These are phyloP conservation scores for Santalum album DNA, from an alignment of 164 flowering plant species.

Conservation along the genomic window DNA sequence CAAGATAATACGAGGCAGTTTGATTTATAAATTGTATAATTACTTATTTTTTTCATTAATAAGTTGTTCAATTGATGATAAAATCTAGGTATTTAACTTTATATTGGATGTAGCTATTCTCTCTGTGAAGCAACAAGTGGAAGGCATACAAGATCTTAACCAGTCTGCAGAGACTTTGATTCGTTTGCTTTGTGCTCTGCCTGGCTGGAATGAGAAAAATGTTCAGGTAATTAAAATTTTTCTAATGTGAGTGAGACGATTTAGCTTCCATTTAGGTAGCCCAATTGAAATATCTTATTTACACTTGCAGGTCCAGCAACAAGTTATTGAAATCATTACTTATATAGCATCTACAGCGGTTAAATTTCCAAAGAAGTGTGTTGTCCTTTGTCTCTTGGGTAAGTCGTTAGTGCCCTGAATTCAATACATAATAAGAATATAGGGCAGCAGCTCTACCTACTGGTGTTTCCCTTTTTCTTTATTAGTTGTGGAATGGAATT, in stretches of 20 bases:
- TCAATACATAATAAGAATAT: background rate
- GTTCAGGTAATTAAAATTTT: conserved; percentile 62
- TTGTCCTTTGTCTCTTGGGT: conserved; percentile 88
- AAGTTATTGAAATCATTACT: conserved; percentile 72
- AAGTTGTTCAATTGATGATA: too few species aligned
- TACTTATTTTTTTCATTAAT: too few species aligned
- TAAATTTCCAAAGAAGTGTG: conserved; percentile 85
- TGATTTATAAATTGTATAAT: too few species aligned
- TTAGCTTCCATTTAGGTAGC: too few species aligned
- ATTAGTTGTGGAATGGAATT: background rate
- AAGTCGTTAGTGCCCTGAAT: conserved; percentile 8
- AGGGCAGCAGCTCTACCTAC: background rate
- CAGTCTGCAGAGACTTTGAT: conserved; percentile 70
- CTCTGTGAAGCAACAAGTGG: conserved; percentile 69
- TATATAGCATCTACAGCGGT: conserved; percentile 61
- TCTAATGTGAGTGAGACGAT: background rate
- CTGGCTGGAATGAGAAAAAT: conserved; percentile 99
- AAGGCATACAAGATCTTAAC: conserved; percentile 53
- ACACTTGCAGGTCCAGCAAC: conserved; percentile 88
- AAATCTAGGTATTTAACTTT: too few species aligned
- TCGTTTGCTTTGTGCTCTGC: conserved; percentile 76
- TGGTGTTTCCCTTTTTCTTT: too few species aligned
- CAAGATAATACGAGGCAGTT: too few species aligned
- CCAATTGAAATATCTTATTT: background rate
- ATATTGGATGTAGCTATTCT: conserved; percentile 62